Evolutionary conservation across 441 rosid genomes (phyloP), one percentile per base, ranked within the genome.

Genomic region (Aquilaria agallochum): DNA sequence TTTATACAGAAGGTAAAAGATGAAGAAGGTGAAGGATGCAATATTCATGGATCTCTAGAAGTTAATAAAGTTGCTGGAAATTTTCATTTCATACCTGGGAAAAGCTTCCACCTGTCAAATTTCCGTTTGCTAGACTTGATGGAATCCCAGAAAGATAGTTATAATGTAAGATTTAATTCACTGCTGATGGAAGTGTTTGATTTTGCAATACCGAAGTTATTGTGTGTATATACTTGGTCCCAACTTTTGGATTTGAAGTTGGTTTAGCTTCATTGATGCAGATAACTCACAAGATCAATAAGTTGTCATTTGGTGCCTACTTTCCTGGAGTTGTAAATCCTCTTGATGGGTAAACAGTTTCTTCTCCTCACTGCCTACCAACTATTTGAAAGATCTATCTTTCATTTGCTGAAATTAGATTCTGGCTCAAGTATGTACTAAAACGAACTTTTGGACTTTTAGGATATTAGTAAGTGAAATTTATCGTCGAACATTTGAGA

Each of bases 11-110:
- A 60, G 76, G 74, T 85, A 51, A 83, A 85, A 68, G 92, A 85
- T 53, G 88, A 88, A 73, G 89, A 80, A 60, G 95, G 95, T 53
- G 92, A 88, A 78, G 95, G 95, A 56, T 85, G 95, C 78, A 85
- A 80, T 68, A 68, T 85, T 60, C 82, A 80, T 68, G 95, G 95
- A 34, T 85, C 83, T 72, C 73, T 88, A 67, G 92, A 85, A 77
- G 92, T 85, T 58, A 88, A 83, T 64, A 88, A 82, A 70, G 92
- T 88, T 56, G 95, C 95, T 45, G 95, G 92, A 51, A 85, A 85
- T 76, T 88, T 85, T 57, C 89, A 88, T 68, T 88, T 88, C 74
- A 86, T 86, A 45, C 86, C 92, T 62, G 95, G 89, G 67, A 82
- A 88, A 72, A 85, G 88, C 75, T 83, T 88, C 77, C 92, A 83